Percentiles rank a stretch among this genome's conserved stretches.
These are phyloP conservation scores for Globisporangium yorkense DNA, from an alignment of 352 stramenopile species.

Conservation along the genomic window DNA sequence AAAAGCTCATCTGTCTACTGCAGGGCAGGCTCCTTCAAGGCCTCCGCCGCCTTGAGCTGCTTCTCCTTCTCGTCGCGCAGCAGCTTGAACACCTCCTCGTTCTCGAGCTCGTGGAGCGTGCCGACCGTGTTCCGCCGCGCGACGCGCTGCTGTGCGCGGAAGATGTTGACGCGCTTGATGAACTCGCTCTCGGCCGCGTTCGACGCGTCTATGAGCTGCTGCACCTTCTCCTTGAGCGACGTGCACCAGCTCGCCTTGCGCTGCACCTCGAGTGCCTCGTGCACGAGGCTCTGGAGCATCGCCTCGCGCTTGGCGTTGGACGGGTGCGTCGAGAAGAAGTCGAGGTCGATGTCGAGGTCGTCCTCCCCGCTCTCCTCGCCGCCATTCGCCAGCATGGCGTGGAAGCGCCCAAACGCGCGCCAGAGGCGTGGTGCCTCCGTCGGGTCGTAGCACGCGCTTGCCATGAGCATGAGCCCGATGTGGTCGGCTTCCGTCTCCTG, in stretches of 20 bases:
- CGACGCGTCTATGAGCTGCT: conserved; percentile 28
- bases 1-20: neutral
- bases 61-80: conserved; percentile 18
- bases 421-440: conserved; percentile 42
- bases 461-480: conserved; percentile 76
- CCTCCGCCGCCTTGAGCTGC: neutral
- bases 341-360: conserved; percentile 27
- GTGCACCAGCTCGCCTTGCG: conserved; percentile 44
- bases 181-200: conserved; percentile 25
- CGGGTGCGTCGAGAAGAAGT: conserved; percentile 60
- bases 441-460: conserved; percentile 66
- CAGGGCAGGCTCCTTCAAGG: neutral
- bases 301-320: conserved; percentile 55
- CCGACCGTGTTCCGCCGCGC: conserved; percentile 35
- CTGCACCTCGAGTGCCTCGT: conserved; percentile 39
- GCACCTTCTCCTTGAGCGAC: conserved; percentile 47
- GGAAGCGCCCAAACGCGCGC: conserved; percentile 32
- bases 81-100: conserved; percentile 43
- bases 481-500: conserved; percentile 65
- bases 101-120: conserved; percentile 53
- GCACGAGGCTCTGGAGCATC: conserved; percentile 32
- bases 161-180: conserved; percentile 29
- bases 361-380: conserved; percentile 18
- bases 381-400: conserved; percentile 10
- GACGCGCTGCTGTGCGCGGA: conserved; percentile 14